Evolutionary conservation across 163 green algal genomes (phyloP).

Genomic region (Scenedesmus sp.): DNA sequence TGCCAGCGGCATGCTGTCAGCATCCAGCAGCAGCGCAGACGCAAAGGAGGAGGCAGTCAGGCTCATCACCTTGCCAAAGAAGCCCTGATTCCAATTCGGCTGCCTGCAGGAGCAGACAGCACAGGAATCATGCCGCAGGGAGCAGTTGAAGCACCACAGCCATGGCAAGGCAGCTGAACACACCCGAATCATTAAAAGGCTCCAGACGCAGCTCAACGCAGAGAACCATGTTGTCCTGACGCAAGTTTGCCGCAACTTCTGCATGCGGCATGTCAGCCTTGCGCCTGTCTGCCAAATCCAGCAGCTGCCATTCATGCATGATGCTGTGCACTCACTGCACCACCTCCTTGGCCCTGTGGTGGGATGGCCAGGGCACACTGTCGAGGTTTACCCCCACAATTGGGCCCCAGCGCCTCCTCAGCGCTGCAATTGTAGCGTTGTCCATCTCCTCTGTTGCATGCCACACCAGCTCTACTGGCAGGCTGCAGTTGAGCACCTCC

Average conservation of each 20-base stretch:
- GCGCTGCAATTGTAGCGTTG: constrained; percentile 38
- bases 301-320: too few species aligned
- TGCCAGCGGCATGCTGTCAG: constrained; percentile 59
- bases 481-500: constrained; percentile 35
- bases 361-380: constrained; percentile 17
- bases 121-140: background rate
- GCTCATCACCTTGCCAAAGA: constrained; percentile 59
- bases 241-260: background rate
- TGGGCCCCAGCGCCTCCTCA: constrained; percentile 49
- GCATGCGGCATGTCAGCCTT: background rate
- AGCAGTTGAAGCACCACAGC: background rate
- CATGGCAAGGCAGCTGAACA: background rate
- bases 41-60: constrained; percentile 54
- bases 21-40: constrained; percentile 66
- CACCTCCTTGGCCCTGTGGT: constrained; percentile 21
- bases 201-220: background rate
- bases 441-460: constrained; percentile 63
- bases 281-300: too few species aligned
- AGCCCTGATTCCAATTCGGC: background rate
- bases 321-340: background rate
- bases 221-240: background rate
- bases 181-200: background rate
- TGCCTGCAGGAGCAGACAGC: background rate
- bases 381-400: constrained; percentile 46
- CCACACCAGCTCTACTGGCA: constrained; percentile 69